Base-by-base conservation (phyloP, 2,329 filamentous ascomycete species). In the Didymella lethalis region DNA sequence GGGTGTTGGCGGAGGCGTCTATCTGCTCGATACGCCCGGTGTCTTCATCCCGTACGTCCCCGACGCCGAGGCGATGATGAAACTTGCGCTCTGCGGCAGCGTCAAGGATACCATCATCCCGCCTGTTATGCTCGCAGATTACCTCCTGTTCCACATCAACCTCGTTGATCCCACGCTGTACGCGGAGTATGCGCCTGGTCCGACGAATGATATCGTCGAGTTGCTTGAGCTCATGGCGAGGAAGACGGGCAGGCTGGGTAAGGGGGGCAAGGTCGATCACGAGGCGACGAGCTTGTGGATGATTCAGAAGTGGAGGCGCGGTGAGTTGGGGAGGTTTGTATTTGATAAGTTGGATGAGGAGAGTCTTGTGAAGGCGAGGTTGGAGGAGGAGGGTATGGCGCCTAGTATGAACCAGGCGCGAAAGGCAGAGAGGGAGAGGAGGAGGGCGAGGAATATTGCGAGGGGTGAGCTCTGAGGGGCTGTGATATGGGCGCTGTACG, bases 41-140 rank as follows among this genome's bases (percentile, higher is more conserved):
- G 93, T 99, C 8, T 99, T 98, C 77, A 87, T 97, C 59, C 95
- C 95, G 0, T 97, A 96, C 75, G 90, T 98, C 28, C 85, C 89
- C 0, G 87, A 96, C 70, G 85, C 90, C 16, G 90, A 95, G 74
- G 87, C 88, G 45, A 99, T 99, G 95, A 82, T 99, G 63, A 98
- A 97, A 78, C 85, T 99, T n/a, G 90, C 93, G 2, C 85, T 98
- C 0, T 93, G 92, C 50, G 92, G 94, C 20, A 91, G 90, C 75
- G 92, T 99, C 54, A 96, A 96, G 76, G 92, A 97, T 75, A 91
- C 90, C 0, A 84, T 98, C 36, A 88, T 99, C 52, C 85, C 89
- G 1, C 84, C 89, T 16, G 86, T 90, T 58, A 90, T 90, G 25
- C 79, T 98, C 11, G 93, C 91, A 32, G 95, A 99, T 74, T 99